Evolutionary conservation across 2,329 filamentous ascomycete genomes (phyloP), one percentile per base, ranked within the genome.

Genomic region (Hypoxylon sp.): DNA sequence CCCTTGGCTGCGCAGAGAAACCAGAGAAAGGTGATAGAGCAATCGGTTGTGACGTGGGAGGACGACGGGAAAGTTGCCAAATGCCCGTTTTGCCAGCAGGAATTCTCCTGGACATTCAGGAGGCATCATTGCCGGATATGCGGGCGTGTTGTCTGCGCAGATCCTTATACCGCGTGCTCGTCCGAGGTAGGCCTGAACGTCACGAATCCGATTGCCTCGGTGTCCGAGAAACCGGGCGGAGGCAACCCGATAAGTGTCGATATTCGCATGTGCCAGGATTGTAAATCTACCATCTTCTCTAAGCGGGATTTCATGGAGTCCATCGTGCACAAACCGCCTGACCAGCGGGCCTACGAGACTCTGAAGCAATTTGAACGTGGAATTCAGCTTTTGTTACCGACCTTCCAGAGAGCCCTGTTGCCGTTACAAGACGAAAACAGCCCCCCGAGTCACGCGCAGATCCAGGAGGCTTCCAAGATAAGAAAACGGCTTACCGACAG

Each of bases 101-200:
- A 97, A 60, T 99, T 99, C 78, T 91, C 90, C 12, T 98, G 97
- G 86, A 92, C 93, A 1, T 97, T 98, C 74, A 88, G 96, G 72
- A 85, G 96, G 70, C 96, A 98, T 77, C 96, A 99, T 78, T 99
- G 96, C 78, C 88, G 96, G 57, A 90, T 97, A 78, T 99, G 96
- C 73, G 96, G 96, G 2, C 88, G 91, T 44, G 93, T 99, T 0
- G 93, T 99, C 0, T 99, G 96, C 75, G 93, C 93, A 11, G 96
- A 99, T 78, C 87, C 87, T 0, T 85, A 87, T 61, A 99, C 96
- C 0, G 89, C 80, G 2, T 99, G 96, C 78, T 99, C 96, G 0
- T 88, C 83, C 7, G 92, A 97, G 71, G 85, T 99, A 55, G 92
- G 90, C 3, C 80, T 99, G 44, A 93, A 91, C 72, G 89, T 98